A percentile compares a stretch with the other conserved stretches of the same genome.
Evolutionary conservation across 2,329 filamentous ascomycete genomes (phyloP).

Genomic region (Zymoseptoria brevis): DNA sequence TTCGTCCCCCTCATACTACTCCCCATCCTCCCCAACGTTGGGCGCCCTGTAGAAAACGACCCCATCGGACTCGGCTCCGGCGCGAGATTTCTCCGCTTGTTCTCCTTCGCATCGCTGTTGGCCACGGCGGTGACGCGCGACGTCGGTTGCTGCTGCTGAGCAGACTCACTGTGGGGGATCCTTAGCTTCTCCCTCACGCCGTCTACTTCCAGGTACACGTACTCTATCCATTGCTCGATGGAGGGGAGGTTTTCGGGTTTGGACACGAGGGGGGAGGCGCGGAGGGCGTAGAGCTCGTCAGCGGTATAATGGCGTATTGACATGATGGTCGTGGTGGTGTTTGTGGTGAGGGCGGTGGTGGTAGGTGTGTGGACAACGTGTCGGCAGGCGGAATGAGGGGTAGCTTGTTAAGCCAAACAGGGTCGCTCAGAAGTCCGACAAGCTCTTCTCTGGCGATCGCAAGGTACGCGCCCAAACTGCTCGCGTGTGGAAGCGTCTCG

Average conservation of each 20-base stretch:
- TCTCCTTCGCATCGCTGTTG: slow-evolving; percentile 4
- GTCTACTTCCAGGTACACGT: slow-evolving; percentile 31
- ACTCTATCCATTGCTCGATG: slow-evolving; percentile 96
- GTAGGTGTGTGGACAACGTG: neutral
- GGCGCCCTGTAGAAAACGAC: slow-evolving; percentile 29
- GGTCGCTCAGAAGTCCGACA: neutral
- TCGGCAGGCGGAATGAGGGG: neutral
- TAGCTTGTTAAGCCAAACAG: neutral
- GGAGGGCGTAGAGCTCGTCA: slow-evolving; percentile 67
- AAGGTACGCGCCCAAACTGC: neutral
- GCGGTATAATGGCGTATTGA: slow-evolving; percentile 57
- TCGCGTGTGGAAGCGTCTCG: neutral
- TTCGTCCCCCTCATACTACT: slow-evolving; percentile 11
- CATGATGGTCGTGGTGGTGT: slow-evolving; percentile 16
- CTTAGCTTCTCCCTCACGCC: slow-evolving; percentile 32
- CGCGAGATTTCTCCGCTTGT: neutral
- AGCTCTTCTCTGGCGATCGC: neutral
- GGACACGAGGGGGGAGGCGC: slow-evolving; percentile 72
- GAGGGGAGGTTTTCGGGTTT: slow-evolving; percentile 75
- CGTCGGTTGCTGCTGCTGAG: slow-evolving; percentile 9
- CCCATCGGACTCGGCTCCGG: slow-evolving; percentile 27
- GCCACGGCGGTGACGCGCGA: slow-evolving; percentile 11
- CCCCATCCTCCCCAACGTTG: slow-evolving; percentile 21
- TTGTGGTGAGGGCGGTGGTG: neutral
- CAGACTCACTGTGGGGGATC: slow-evolving; percentile 31